Percentiles rank a stretch among this genome's conserved stretches.
Conservation (phyloP, 495 filamentous ascomycete species). For the Cercophora sp. region DNA sequence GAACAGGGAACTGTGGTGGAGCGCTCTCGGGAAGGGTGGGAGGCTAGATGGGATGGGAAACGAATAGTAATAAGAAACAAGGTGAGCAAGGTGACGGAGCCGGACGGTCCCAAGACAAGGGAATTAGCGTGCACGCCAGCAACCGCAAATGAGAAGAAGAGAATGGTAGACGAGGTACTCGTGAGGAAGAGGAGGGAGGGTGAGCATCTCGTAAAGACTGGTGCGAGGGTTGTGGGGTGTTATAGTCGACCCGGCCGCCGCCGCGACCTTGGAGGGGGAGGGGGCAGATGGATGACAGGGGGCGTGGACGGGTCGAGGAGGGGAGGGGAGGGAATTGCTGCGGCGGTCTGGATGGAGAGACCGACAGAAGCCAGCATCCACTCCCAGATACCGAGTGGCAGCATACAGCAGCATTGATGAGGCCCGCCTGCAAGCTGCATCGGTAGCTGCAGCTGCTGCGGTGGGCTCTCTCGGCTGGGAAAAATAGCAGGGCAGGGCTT, state of each 20-base stretch:
- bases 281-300: not conserved
- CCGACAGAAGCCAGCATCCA: too few species aligned
- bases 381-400: not conserved
- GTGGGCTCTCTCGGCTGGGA: not conserved
- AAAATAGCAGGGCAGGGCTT: not conserved
- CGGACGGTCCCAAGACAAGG: conserved; percentile 54
- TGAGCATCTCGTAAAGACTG: conserved; percentile 41
- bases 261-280: conserved; percentile 13
- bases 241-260: conserved; percentile 32
- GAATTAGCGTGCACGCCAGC: conserved; percentile 56
- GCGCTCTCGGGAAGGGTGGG: conserved; percentile 28
- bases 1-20: conserved; percentile 46
- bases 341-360: too few species aligned
- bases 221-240: conserved; percentile 37
- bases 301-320: not conserved
- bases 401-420: not conserved
- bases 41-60: conserved; percentile 45
- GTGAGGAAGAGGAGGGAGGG: conserved; percentile 48
- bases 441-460: conserved; percentile 2
- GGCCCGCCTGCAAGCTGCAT: not conserved
- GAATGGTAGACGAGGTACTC: conserved; percentile 43
- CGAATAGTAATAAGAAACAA: conserved; percentile 51
- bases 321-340: not conserved
- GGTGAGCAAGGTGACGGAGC: conserved; percentile 46
- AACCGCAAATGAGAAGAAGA: conserved; percentile 48